These are phyloP conservation scores for Leccinellum albellum DNA, from an alignment of 768 basidiomycete genomes.

Conservation along the genomic window DNA sequence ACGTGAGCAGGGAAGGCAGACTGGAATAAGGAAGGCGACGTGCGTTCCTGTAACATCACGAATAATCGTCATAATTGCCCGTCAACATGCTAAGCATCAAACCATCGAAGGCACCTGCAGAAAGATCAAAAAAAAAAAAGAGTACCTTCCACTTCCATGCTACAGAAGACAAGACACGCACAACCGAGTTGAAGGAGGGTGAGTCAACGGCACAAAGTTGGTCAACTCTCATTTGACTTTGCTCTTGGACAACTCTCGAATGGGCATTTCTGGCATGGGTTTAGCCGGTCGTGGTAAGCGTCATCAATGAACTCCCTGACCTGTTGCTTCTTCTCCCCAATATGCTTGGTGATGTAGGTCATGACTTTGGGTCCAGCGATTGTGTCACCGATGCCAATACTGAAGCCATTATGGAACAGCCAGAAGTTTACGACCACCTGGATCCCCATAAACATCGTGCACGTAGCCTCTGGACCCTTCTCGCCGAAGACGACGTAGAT, in stretches of 20 bases:
- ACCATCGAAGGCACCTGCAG: no score
- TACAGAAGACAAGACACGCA: no score
- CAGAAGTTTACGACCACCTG: constrained; percentile 97
- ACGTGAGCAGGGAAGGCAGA: no score
- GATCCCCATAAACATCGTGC: constrained; percentile 88
- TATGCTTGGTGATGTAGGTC: constrained; percentile 78
- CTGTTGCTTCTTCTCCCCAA: constrained; percentile 72
- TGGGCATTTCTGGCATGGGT: constrained; percentile 94
- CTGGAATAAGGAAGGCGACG: no score
- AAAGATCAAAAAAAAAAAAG: no score
- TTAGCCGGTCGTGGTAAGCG: constrained; percentile 82
- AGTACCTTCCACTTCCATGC: no score
- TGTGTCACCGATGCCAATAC: constrained; percentile 95
- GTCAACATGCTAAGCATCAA: no score
- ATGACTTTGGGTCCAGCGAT: constrained; percentile 90
- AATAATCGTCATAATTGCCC: no score
- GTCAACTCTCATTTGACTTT: constrained; percentile 83
- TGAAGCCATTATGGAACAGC: constrained; percentile 98
- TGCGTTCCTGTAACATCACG: no score
- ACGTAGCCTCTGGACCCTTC: constrained; percentile 91
- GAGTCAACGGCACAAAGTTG: no score
- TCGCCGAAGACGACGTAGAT: constrained; percentile 97
- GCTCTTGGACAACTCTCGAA: constrained; percentile 97
- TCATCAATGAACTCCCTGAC: constrained; percentile 76
- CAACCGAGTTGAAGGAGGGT: no score